Evolutionary conservation across 1,284 basidiomycete species (phyloP).

Genomic region (Microstroma glucosiphilum): DNA sequence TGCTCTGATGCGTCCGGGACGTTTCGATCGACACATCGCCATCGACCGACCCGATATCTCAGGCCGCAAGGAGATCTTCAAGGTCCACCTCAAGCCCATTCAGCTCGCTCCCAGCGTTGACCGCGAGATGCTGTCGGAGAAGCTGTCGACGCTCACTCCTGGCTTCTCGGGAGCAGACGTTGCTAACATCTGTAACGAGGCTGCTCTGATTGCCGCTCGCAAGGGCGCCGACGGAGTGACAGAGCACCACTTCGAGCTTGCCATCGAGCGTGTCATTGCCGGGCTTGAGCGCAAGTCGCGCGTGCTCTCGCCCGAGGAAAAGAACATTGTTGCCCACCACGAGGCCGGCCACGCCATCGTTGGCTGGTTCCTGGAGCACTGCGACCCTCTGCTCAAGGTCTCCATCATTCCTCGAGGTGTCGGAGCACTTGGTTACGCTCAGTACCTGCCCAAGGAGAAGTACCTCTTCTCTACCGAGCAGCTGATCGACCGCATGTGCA

Average conservation of each 20-base stretch:
- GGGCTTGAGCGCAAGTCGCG: conserved; percentile 92
- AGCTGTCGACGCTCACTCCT: conserved; percentile 88
- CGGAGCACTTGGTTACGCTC: conserved; percentile 89
- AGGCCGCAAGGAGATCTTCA: conserved; percentile 87
- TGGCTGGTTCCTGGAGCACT: conserved; percentile 96
- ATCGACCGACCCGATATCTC: conserved; percentile 92
- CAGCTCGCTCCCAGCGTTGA: conserved; percentile 50
- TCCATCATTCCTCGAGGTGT: conserved; percentile 96
- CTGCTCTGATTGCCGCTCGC: conserved; percentile 88
- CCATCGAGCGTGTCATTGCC: conserved; percentile 95
- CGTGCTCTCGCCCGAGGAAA: conserved; percentile 88
- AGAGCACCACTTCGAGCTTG: conserved; percentile 86
- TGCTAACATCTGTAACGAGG: conserved; percentile 97
- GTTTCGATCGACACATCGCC: conserved; percentile 93
- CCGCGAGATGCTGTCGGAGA: conserved; percentile 56
- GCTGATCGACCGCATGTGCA: conserved; percentile 90
- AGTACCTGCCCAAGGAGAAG: conserved; percentile 92
- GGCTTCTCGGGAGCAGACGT: conserved; percentile 98
- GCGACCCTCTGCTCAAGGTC: conserved; percentile 93
- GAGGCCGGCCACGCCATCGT: conserved; percentile 98
- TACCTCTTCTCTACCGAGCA: conserved; percentile 93
- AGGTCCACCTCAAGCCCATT: conserved; percentile 83
- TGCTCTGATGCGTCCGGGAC: conserved; percentile 90
- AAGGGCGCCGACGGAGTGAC: conserved; percentile 71
- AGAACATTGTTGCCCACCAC: conserved; percentile 97